Conservation (phyloP, 148 eudicot species). For the Arbutus unedo region DNA sequence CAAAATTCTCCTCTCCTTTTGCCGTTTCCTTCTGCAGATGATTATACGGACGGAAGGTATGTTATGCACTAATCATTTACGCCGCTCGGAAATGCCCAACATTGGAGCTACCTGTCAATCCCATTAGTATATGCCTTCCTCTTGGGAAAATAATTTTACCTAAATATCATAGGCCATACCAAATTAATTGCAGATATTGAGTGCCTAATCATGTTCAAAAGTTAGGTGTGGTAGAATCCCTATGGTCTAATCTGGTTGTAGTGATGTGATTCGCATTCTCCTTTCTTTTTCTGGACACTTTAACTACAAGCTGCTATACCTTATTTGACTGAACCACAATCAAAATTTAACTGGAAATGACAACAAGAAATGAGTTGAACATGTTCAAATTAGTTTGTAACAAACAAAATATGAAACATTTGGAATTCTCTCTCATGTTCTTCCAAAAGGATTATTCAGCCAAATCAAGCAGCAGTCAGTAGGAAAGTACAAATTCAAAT, state of each 20-base stretch:
- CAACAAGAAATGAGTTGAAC: neutral
- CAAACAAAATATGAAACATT: neutral
- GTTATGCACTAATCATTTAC: neutral
- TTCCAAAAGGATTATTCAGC: neutral
- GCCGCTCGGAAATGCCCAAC: neutral
- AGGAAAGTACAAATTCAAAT: neutral
- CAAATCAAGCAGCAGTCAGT: neutral
- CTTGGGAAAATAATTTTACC: too few species aligned
- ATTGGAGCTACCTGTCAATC: too few species aligned
- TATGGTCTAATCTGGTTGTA: neutral
- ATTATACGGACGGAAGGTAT: neutral
- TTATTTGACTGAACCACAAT: neutral
- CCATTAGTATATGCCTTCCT: too few species aligned
- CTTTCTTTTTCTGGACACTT: neutral
- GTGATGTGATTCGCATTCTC: neutral
- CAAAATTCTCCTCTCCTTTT: neutral
- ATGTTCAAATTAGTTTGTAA: slow-evolving; percentile 1
- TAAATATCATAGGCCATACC: too few species aligned
- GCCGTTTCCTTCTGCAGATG: neutral
- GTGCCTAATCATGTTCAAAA: too few species aligned
- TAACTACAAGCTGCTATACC: neutral
- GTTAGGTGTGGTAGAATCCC: too few species aligned
- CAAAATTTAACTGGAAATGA: neutral
- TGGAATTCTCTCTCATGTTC: neutral
- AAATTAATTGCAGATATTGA: too few species aligned